A percentile compares a stretch with the other conserved stretches of the same genome.
Conservation (phyloP, 495 filamentous ascomycete species). For the Aspergillus funiculosus region DNA sequence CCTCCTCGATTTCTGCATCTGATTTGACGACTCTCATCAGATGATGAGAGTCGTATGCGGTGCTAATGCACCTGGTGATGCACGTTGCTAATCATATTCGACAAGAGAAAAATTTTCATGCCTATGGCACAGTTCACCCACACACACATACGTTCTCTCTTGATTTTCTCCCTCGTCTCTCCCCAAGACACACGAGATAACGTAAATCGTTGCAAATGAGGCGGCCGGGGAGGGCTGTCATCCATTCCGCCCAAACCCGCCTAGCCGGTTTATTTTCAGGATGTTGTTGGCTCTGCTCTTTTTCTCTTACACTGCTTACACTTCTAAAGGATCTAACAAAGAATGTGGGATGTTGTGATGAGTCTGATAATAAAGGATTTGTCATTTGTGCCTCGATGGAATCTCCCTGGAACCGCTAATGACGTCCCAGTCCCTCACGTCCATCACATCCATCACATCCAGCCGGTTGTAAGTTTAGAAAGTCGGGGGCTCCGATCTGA, state of each 20-base stretch:
- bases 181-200: slow-evolving; percentile 7
- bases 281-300: too few relatives aligned
- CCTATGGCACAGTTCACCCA: background rate
- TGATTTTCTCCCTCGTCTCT: too few relatives aligned
- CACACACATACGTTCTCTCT: slow-evolving; percentile 2
- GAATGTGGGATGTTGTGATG: too few relatives aligned
- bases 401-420: too few relatives aligned
- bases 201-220: slow-evolving; percentile 7
- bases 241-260: background rate
- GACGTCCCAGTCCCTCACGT: too few relatives aligned
- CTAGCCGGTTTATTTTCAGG: too few relatives aligned
- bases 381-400: too few relatives aligned
- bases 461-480: too few relatives aligned
- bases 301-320: background rate
- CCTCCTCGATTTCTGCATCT: slow-evolving; percentile 12
- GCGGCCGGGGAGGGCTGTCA: background rate
- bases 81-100: slow-evolving; percentile 12
- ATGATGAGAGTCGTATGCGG: slow-evolving; percentile 33
- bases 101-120: background rate
- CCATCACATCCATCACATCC: too few relatives aligned
- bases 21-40: slow-evolving; percentile 29
- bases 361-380: too few relatives aligned
- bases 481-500: background rate
- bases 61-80: slow-evolving; percentile 27
- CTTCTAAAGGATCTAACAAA: background rate